Base-by-base conservation (phyloP, 2,329 filamentous ascomycete genomes). In the Aspergillus sp. region DNA sequence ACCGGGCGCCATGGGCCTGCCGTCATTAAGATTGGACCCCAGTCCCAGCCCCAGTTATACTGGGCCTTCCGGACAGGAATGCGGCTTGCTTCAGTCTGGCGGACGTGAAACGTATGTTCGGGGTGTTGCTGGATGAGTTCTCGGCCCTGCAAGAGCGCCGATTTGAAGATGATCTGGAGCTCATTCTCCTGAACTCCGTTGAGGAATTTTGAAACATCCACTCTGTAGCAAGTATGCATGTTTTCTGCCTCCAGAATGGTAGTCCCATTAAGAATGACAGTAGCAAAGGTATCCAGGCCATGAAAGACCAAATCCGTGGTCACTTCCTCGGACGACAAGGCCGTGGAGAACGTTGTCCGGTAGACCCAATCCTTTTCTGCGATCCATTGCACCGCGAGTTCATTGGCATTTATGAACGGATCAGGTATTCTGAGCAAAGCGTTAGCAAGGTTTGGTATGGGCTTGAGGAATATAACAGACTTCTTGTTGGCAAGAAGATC, bases 251-350 rank as follows among this genome's bases (percentile, higher is more conserved):
- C 78, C 4, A 91, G 76, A 32, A 93, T 84, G 2, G 77, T 76
- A 9, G 78, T 71, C 16, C 84, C 86, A 60, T 92, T 89, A 17
- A 93, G 74, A 32, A 77, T 72, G 25, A 91, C 88, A 0, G 81
- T 86, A 1, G 88, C 88, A 72, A 88, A 90, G 0, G 89, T 93
- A 68, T 93, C 89, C 45, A 93, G 77, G 0, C 89, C 89, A 53
- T 90, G 86, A 65, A 92, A 91, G 0, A 81, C 85, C 20, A 92
- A 70, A 0, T 88, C 78, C 0, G 81, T 80, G 56, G 78, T 79
- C 45, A 71, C 64, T 11, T 55, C 47, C 5, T 81, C 81, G 1
- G 78, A 73, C 1, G 71, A 38, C 40, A 60, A 57, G 25, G 50
- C 55, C 11, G 56, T 46, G 64, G 25, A 29, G 25, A 92, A 88